Base-by-base conservation (phyloP, 768 basidiomycete genomes). In the Austroboletus eburneus region DNA sequence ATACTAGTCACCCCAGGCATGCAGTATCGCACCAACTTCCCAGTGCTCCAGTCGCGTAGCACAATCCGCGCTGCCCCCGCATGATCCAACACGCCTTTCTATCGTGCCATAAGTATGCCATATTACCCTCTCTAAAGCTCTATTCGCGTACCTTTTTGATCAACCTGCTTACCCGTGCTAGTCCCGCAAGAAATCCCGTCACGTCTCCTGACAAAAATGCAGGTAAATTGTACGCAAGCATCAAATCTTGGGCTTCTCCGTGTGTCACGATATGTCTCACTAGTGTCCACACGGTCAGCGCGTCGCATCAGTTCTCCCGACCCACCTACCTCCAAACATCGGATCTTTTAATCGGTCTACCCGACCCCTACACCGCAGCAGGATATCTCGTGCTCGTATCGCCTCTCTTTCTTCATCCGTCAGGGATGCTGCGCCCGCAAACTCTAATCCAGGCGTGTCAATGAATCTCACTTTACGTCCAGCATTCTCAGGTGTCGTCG, bases 311-410 rank as follows among this genome's bases (percentile, higher is more conserved):
- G 40, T 7, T 34, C 43, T 10, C 33, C n/a, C 5, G 25, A 23
- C 39, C 35, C 42, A 69, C 87, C 46, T 62, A 88, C 89, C 76
- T 42, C 83, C 76, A 25, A 77, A 78, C 27, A 79, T 54, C 39
- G 89, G 83, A 59, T 93, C 89, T 63, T 92, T 93, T 47, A 94
- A 70, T 44, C 83, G 77, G 62, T 94, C 92, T 36, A 95, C 81
- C 52, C 86, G 76, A 12, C 92, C 93, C 53, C 83, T 77, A 60
- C 78, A 84, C 39, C 91, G 77, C 53, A 87, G 61, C n/a, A 95
- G 65, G 44, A 92, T 78, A 58, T 96, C 93, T 17, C 76, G 78
- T 5, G 80, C 76, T 29, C 64, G 63, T 13, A 33, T 45, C 12
- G 36, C 49, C 20, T 67, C 61, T 34, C 49, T 52, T 21, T 63